These are phyloP conservation scores for Termitomyces sp. DNA, from an alignment of 1,284 basidiomycete genomes.

Conservation along the genomic window DNA sequence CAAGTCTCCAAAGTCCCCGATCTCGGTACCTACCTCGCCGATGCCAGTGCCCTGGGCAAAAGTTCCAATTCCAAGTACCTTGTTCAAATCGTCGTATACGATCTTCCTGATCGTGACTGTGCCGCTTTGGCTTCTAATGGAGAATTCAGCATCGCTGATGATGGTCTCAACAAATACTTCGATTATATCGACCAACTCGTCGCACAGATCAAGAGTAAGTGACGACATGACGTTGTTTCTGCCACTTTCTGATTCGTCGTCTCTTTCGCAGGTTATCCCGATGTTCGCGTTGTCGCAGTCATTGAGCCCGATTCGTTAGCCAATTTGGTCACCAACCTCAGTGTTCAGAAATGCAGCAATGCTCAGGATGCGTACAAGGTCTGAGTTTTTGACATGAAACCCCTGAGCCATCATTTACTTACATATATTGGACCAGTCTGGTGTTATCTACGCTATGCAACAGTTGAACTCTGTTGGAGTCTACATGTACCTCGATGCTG, in stretches of 20 bases:
- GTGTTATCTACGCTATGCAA: constrained; percentile 54
- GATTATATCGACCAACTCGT: constrained; percentile 60
- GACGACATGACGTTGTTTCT: too few species aligned
- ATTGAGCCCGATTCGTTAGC: constrained; percentile 64
- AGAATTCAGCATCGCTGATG: constrained; percentile 55
- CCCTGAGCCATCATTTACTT: neutral
- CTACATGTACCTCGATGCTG: constrained; percentile 59
- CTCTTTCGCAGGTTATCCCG: constrained; percentile 43
- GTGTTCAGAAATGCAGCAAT: constrained; percentile 48
- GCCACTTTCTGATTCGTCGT: neutral
- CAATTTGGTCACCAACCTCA: constrained; percentile 60
- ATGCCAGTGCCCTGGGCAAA: constrained; percentile 40
- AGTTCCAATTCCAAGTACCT: constrained; percentile 45
- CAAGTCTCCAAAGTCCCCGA: constrained; percentile 45
- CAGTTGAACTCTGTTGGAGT: constrained; percentile 52
- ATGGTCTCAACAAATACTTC: constrained; percentile 52
- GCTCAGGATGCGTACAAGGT: constrained; percentile 50
- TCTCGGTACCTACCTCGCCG: constrained; percentile 51
- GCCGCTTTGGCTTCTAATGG: constrained; percentile 61
- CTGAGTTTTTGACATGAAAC: neutral
- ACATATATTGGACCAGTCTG: constrained; percentile 24
- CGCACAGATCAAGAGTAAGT: constrained; percentile 48
- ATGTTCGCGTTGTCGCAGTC: constrained; percentile 58
- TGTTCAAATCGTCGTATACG: constrained; percentile 61
- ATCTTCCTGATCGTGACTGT: constrained; percentile 60